Evolutionary conservation across 176 grass and related monocot species (phyloP).

Genomic region (Avena atlantica): DNA sequence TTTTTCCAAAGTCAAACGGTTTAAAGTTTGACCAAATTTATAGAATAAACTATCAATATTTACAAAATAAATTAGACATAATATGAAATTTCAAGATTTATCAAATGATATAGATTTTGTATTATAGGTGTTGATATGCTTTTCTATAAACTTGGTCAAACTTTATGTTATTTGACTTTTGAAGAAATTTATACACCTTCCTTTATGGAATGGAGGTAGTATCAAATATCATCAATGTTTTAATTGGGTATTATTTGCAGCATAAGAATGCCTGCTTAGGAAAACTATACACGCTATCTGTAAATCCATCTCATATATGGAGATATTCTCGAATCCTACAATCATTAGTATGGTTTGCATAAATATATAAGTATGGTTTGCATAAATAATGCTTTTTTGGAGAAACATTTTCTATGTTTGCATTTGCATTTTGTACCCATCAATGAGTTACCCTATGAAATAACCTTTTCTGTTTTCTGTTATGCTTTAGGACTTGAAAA

Average conservation of each 20-base stretch:
- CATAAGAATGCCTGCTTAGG: background rate
- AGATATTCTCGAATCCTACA: background rate
- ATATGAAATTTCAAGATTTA: too few relatives aligned
- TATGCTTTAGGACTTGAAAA: conserved; percentile 28
- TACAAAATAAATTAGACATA: too few relatives aligned
- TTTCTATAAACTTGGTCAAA: too few relatives aligned
- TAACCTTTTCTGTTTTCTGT: conserved; percentile 21
- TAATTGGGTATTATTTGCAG: conserved; percentile 6
- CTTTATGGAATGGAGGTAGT: too few relatives aligned
- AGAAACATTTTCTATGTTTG: conserved; percentile 23
- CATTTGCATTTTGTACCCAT: conserved; percentile 39
- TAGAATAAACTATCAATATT: too few relatives aligned
- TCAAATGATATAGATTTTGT: too few relatives aligned
- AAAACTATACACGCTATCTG: background rate
- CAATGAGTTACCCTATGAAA: conserved; percentile 10
- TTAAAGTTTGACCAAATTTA: too few relatives aligned
- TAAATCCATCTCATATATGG: conserved; percentile 1
- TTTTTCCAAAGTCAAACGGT: too few relatives aligned
- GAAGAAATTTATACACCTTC: too few relatives aligned
- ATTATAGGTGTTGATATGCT: too few relatives aligned
- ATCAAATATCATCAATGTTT: background rate
- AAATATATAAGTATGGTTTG: conserved; percentile 20
- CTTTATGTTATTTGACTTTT: too few relatives aligned
- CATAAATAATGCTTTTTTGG: background rate
- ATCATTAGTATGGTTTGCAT: background rate